Evolutionary conservation across 2,329 filamentous ascomycete genomes (phyloP).

Genomic region (Curvularia spicifera): DNA sequence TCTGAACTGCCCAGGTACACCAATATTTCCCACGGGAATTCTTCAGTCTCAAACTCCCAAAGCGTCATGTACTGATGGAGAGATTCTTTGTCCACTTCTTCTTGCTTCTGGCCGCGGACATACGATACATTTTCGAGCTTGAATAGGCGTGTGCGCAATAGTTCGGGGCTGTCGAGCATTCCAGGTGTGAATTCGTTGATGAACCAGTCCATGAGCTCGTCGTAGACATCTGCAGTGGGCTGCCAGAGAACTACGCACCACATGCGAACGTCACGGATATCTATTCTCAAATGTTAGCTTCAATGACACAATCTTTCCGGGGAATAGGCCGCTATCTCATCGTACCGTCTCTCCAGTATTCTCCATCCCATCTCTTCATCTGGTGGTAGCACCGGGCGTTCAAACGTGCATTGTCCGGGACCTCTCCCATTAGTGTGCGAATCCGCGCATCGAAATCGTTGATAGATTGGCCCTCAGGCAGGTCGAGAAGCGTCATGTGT

Average conservation of each 20-base stretch:
- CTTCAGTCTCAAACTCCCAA: constrained; percentile 25
- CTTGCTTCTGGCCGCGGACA: constrained; percentile 9
- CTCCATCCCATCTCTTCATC: constrained; percentile 15
- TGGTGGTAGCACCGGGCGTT: constrained; percentile 19
- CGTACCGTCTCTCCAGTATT: constrained; percentile 23
- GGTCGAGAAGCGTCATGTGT: constrained; percentile 22
- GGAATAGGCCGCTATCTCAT: background rate
- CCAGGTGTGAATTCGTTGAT: constrained; percentile 18
- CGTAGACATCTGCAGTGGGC: constrained; percentile 11
- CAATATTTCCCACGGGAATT: constrained; percentile 26
- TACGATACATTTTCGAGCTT: constrained; percentile 20
- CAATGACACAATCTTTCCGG: background rate
- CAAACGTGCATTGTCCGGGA: constrained; percentile 16
- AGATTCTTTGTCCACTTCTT: constrained; percentile 5
- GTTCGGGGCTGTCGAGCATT: constrained; percentile 24
- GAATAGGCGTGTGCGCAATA: constrained; percentile 23
- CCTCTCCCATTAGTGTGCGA: constrained; percentile 1
- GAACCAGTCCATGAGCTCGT: constrained; percentile 24
- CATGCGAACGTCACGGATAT: constrained; percentile 20
- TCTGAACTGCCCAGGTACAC: constrained; percentile 25
- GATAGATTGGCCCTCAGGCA: constrained; percentile 13
- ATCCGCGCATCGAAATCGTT: constrained; percentile 18
- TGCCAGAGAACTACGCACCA: constrained; percentile 24
- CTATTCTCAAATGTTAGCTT: constrained; percentile 13
- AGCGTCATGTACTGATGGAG: constrained; percentile 26